Conservation (phyloP, 352 stramenopile genomes). For the Thraustotheca clavata region DNA sequence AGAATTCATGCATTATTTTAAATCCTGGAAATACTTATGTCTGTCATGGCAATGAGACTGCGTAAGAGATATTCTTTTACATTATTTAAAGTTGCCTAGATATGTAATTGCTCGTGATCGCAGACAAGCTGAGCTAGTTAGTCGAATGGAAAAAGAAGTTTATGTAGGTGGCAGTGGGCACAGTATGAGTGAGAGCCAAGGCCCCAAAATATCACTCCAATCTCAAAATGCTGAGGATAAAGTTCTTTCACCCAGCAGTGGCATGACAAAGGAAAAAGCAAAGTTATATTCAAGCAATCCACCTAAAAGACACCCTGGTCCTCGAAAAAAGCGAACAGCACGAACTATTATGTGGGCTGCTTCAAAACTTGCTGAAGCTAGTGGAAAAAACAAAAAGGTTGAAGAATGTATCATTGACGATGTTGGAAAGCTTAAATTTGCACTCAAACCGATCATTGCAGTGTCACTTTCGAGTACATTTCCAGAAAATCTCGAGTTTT, state of each 20-base stretch:
- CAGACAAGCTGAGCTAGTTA: conserved; percentile 1
- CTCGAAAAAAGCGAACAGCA: conserved; percentile 11
- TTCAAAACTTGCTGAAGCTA: neutral
- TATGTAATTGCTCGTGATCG: conserved; percentile 16
- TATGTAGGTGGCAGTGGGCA: too few relatives aligned
- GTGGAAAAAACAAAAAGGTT: conserved; percentile 8
- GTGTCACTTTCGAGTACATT: conserved; percentile 40
- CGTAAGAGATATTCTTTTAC: neutral
- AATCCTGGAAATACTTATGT: conserved; percentile 13
- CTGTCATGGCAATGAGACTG: conserved; percentile 10
- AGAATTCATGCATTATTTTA: neutral
- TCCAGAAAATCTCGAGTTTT: conserved; percentile 61
- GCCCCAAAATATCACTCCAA: too few relatives aligned
- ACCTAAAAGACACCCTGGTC: too few relatives aligned
- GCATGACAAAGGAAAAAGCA: neutral
- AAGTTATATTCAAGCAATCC: too few relatives aligned
- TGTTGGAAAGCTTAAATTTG: conserved; percentile 38
- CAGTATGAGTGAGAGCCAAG: too few relatives aligned
- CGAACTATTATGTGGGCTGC: conserved; percentile 17
- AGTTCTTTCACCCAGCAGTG: too few relatives aligned
- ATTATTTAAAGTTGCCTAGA: neutral
- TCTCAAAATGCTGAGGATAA: too few relatives aligned
- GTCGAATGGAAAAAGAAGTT: conserved; percentile 8
- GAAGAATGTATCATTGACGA: conserved; percentile 48
- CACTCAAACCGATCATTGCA: conserved; percentile 55